A percentile compares a stretch with the other conserved stretches of the same genome.
phyloP scores from a whole-genome alignment of 305 asterid species.

The Fraxinus albicans region DNA sequence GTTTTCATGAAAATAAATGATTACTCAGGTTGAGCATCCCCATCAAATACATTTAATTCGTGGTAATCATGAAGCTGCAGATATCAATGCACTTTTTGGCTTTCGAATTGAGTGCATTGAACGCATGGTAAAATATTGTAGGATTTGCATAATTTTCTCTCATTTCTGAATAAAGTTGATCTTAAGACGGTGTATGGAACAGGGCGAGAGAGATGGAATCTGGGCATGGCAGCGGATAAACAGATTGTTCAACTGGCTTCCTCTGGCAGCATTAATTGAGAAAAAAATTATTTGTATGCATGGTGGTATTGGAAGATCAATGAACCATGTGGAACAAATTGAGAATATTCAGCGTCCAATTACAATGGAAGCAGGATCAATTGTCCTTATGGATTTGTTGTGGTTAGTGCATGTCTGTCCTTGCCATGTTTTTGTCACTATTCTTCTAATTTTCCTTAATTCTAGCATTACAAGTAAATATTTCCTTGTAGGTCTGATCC shows the following conservation, averaged over 20 bases:
- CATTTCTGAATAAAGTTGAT: conserved; percentile 18
- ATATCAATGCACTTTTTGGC: conserved; percentile 98
- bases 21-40: conserved; percentile 71
- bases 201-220: conserved; percentile 99
- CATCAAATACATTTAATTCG: conserved; percentile 91
- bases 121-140: conserved; percentile 49
- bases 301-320: conserved; percentile 99
- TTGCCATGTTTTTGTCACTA: conserved; percentile 14
- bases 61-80: conserved; percentile 99
- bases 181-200: conserved; percentile 32
- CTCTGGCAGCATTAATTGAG: conserved; percentile 94
- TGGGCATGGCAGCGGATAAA: conserved; percentile 99
- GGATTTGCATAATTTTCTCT: conserved; percentile 26
- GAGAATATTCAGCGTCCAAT: conserved; percentile 96
- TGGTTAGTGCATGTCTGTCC: conserved; percentile 60
- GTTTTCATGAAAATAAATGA: conserved; percentile 20
- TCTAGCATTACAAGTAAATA: conserved; percentile 13
- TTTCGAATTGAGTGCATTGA: conserved; percentile 77
- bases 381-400: conserved; percentile 95
- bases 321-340: conserved; percentile 92
- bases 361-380: conserved; percentile 98
- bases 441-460: conserved; percentile 3
- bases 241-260: conserved; percentile 98
- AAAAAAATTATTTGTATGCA: conserved; percentile 97
- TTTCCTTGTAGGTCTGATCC: conserved; percentile 89